Percentiles rank a stretch among this genome's conserved stretches.
Conservation (phyloP, 1,139 yeast genomes). For the Saccharomyces hybrid region DNA sequence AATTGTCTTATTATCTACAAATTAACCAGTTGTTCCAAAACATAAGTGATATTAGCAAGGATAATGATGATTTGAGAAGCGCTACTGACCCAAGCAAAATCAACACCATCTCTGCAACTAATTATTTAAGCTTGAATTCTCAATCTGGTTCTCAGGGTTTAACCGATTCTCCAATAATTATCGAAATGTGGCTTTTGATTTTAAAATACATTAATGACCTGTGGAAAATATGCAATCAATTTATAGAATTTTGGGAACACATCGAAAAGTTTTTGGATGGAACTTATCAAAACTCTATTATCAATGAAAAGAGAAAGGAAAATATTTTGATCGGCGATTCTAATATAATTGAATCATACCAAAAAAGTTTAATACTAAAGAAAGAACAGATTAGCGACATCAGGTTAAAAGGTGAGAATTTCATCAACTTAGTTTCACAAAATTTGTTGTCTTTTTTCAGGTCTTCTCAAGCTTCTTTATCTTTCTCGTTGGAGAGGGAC, state of each 20-base stretch:
- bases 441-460: conserved; percentile 35
- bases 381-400: conserved; percentile 35
- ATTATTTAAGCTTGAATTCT: background rate
- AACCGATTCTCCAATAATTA: conserved; percentile 41
- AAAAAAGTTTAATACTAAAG: conserved; percentile 32
- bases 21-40: conserved; percentile 20
- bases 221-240: conserved; percentile 28
- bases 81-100: background rate
- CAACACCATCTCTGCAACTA: background rate
- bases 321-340: conserved; percentile 25
- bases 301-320: conserved; percentile 40
- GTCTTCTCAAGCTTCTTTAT: conserved; percentile 31
- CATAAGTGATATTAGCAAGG: conserved; percentile 1
- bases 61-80: background rate
- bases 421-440: conserved; percentile 32
- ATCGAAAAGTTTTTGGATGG: conserved; percentile 42
- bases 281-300: conserved; percentile 36
- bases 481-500: conserved; percentile 5
- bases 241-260: conserved; percentile 41
- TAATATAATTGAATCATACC: conserved; percentile 15
- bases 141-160: conserved; percentile 19
- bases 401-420: conserved; percentile 34
- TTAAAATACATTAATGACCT: conserved; percentile 41
- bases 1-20: conserved; percentile 23
- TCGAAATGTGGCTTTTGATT: conserved; percentile 48